These are phyloP conservation scores for Dactylis glomerata DNA, from an alignment of 176 grass and related monocot genomes.

Conservation along the genomic window DNA sequence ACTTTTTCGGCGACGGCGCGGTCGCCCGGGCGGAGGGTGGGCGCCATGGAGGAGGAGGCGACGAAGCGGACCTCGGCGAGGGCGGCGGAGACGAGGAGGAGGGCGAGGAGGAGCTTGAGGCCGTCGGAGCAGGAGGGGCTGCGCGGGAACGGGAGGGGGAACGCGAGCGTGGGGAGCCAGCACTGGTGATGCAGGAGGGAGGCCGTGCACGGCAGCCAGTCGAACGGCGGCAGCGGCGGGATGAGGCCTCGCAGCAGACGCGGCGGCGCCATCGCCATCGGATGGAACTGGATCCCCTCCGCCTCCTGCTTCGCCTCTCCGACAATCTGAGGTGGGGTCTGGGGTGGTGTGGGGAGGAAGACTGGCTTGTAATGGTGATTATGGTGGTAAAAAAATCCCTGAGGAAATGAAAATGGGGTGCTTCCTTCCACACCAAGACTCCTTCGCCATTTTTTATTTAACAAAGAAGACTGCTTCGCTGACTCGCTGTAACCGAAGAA, in stretches of 20 bases:
- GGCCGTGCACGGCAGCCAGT: slow-evolving; percentile 45
- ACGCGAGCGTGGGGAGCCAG: slow-evolving; percentile 8
- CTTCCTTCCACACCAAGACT: background rate
- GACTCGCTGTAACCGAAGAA: background rate
- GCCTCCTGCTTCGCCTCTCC: background rate
- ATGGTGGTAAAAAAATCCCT: background rate
- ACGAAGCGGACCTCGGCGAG: slow-evolving; percentile 52
- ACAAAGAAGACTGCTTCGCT: too few species aligned
- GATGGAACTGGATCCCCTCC: background rate
- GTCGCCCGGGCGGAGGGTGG: slow-evolving; percentile 42
- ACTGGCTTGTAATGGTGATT: background rate
- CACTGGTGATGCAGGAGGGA: slow-evolving; percentile 18
- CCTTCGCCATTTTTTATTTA: background rate
- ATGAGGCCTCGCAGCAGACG: slow-evolving; percentile 40
- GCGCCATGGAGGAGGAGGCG: slow-evolving; percentile 52
- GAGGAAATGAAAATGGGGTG: background rate
- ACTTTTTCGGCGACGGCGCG: slow-evolving; percentile 47
- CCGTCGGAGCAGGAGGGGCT: slow-evolving; percentile 26
- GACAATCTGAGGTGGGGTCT: background rate
- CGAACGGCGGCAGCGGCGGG: slow-evolving; percentile 6
- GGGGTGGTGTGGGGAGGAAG: background rate
- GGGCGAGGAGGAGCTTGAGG: slow-evolving; percentile 41
- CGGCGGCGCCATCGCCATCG: slow-evolving; percentile 17
- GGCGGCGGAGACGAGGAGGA: slow-evolving; percentile 42
- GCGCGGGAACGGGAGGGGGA: slow-evolving; percentile 5